Conservation (phyloP, 805 yeast genomes). For the Yarrowia sp. region DNA sequence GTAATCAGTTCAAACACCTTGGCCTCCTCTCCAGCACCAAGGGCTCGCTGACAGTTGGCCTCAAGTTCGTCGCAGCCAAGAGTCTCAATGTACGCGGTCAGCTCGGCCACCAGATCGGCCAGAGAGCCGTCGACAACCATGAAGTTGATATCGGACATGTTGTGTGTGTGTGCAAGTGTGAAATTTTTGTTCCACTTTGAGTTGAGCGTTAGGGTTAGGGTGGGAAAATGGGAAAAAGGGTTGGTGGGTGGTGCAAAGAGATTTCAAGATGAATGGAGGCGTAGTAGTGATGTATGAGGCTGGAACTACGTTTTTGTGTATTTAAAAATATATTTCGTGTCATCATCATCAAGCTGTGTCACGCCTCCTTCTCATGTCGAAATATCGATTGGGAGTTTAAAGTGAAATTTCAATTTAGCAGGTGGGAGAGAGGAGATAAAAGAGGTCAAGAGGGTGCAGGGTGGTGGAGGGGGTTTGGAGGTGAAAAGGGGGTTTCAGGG, state of each 20-base stretch:
- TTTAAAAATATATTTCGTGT: no score
- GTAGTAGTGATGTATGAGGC: no score
- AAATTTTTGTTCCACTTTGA: constrained; percentile 2
- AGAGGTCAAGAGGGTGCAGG: no score
- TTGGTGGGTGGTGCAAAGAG: not conserved
- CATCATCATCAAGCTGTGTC: no score
- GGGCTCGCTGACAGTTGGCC: constrained; percentile 29
- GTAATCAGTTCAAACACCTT: constrained; percentile 38
- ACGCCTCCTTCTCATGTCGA: no score
- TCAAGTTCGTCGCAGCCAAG: constrained; percentile 34
- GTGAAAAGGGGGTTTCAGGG: no score
- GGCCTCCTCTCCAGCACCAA: constrained; percentile 30
- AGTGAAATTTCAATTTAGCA: no score
- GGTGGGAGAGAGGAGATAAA: no score
- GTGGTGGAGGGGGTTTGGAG: no score
- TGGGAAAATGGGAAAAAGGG: not conserved
- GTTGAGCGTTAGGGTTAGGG: constrained; percentile 13
- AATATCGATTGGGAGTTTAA: no score
- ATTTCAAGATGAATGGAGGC: no score
- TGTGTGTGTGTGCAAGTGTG: not conserved
- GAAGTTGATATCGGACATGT: constrained; percentile 32
- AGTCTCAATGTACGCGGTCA: constrained; percentile 41
- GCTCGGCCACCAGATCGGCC: constrained; percentile 40
- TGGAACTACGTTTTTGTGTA: no score
- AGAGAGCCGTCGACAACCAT: constrained; percentile 43